Conservation (phyloP, 2,329 filamentous ascomycete species). For the Monosporascus sp. region DNA sequence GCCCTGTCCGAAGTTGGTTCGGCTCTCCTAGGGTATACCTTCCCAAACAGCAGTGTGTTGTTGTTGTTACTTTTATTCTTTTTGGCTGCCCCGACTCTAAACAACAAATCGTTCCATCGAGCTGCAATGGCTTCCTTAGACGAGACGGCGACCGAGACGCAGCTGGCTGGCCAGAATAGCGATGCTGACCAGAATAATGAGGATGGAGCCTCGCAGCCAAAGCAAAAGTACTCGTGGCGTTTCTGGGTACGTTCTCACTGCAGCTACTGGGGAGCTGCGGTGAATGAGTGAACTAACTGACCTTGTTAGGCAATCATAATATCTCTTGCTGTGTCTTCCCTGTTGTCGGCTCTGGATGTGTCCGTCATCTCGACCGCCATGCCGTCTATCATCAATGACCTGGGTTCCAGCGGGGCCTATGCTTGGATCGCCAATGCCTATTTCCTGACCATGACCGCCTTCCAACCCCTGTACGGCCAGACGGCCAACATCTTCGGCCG, state of each 20-base stretch:
- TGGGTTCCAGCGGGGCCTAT: constrained; percentile 9
- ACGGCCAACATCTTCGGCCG: constrained; percentile 42
- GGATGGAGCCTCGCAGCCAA: neutral
- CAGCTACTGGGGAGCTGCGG: neutral
- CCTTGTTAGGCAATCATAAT: neutral
- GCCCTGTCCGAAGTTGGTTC: too few species aligned
- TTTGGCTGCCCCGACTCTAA: too few species aligned
- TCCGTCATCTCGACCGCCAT: constrained; percentile 14
- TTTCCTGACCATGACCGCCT: constrained; percentile 26
- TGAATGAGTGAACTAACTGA: neutral
- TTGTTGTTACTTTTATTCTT: too few species aligned
- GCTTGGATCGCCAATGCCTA: constrained; percentile 15
- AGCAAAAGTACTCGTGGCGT: neutral
- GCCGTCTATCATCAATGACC: constrained; percentile 14
- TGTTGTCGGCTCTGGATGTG: constrained; percentile 9
- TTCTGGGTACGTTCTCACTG: neutral
- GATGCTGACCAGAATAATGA: too few species aligned
- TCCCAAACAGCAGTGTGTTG: too few species aligned
- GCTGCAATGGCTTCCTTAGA: too few species aligned
- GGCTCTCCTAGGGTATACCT: too few species aligned
- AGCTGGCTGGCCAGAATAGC: too few species aligned
- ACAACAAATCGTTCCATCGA: too few species aligned
- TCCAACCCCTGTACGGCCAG: constrained; percentile 41
- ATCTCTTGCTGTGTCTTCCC: neutral
- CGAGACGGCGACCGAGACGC: too few species aligned